A percentile compares a stretch with the other conserved stretches of the same genome.
Evolutionary conservation across 208 protist genomes (phyloP).

Genomic region (Acanthamoeba royreba): DNA sequence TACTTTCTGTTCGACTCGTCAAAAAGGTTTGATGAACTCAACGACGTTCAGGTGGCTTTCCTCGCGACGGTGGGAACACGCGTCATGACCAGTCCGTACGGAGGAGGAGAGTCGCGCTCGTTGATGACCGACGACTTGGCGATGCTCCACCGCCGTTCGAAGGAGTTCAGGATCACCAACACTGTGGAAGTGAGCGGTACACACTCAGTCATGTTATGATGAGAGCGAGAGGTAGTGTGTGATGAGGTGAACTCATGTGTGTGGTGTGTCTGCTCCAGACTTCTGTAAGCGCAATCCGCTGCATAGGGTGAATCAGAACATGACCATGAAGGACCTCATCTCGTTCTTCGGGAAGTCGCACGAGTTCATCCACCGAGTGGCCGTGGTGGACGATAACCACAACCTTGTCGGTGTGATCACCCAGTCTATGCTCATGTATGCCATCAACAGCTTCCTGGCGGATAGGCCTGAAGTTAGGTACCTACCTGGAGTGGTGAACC

Average conservation of each 20-base stretch:
- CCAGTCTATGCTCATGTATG: background rate
- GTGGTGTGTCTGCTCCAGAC: background rate
- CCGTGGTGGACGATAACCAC: background rate
- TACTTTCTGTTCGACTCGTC: background rate
- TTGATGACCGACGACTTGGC: background rate
- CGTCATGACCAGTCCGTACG: background rate
- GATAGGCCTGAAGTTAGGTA: background rate
- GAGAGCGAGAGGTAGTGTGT: too few species aligned
- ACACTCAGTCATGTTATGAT: too few species aligned
- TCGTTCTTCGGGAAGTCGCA: background rate
- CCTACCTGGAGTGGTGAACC: background rate
- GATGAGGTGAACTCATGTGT: too few species aligned
- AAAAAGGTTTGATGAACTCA: too few species aligned
- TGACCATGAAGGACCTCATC: background rate
- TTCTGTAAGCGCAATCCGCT: background rate
- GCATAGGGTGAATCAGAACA: background rate
- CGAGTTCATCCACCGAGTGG: background rate
- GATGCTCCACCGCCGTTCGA: background rate
- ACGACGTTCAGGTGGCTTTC: background rate
- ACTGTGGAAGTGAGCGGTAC: background rate
- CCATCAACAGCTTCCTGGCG: background rate
- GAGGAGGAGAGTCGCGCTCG: background rate
- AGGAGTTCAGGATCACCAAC: background rate
- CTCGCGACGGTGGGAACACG: background rate
- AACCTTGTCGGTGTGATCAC: background rate